A percentile compares a stretch with the other conserved stretches of the same genome.
These are phyloP conservation scores for Botrytis cinerea DNA, from an alignment of 2,329 filamentous ascomycete species.

Conservation along the genomic window DNA sequence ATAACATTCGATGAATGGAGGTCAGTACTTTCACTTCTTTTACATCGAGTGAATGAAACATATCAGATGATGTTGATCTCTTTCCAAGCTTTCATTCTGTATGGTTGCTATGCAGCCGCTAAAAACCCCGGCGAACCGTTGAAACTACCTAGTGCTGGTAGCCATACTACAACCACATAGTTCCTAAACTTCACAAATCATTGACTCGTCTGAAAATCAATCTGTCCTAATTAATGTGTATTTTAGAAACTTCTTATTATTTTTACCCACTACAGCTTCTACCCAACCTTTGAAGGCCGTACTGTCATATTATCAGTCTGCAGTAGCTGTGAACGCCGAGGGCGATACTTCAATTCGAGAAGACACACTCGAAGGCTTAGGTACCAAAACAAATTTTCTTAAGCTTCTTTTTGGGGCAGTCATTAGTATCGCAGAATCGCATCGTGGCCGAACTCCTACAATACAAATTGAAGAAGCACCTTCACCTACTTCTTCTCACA, in stretches of 20 bases:
- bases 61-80: background rate
- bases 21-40: slow-evolving; percentile 54
- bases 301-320: slow-evolving; percentile 86
- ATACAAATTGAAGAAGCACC: slow-evolving; percentile 18
- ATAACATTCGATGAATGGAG: slow-evolving; percentile 97
- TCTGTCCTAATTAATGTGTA: slow-evolving; percentile 3
- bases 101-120: background rate
- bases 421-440: slow-evolving; percentile 60
- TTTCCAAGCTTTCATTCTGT: background rate
- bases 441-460: slow-evolving; percentile 33
- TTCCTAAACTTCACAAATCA: background rate
- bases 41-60: background rate
- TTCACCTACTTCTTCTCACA: slow-evolving; percentile 9
- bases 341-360: slow-evolving; percentile 92
- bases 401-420: slow-evolving; percentile 75
- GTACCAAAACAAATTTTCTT: slow-evolving; percentile 75
- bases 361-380: slow-evolving; percentile 88
- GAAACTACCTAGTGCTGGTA: slow-evolving; percentile 1
- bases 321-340: slow-evolving; percentile 86
- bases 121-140: background rate
- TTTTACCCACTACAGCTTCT: slow-evolving; percentile 69
- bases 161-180: background rate
- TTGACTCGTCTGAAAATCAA: background rate
- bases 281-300: slow-evolving; percentile 76
- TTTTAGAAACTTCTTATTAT: slow-evolving; percentile 84